Conservation (phyloP, 2,329 filamentous ascomycete genomes). For the Trichoderma sp. region DNA sequence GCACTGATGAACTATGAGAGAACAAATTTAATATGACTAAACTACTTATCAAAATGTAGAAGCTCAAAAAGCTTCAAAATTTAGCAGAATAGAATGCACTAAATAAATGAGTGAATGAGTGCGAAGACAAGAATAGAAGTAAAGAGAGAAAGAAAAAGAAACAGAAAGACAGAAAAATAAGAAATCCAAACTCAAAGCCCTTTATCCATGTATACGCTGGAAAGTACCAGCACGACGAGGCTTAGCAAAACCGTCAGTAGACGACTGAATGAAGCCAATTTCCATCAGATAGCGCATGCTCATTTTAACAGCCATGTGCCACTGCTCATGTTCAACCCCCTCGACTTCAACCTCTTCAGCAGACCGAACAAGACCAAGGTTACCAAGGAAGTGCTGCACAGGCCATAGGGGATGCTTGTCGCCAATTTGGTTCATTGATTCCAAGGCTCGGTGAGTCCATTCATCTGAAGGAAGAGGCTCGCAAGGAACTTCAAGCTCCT, state of each 20-base stretch:
- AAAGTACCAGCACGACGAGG: constrained; percentile 12
- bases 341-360: background rate
- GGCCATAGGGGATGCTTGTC: constrained; percentile 31
- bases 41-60: background rate
- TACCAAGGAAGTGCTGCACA: constrained; percentile 30
- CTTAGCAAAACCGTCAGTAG: constrained; percentile 5
- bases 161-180: background rate
- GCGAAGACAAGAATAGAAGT: background rate
- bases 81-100: background rate
- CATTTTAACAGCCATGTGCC: constrained; percentile 8
- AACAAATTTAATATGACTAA: background rate
- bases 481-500: constrained; percentile 23
- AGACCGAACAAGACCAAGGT: background rate
- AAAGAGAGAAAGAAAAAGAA: background rate
- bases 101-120: background rate
- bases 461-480: constrained; percentile 20
- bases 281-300: constrained; percentile 17
- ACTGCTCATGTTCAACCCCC: background rate
- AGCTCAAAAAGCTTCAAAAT: background rate
- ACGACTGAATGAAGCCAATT: constrained; percentile 15
- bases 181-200: background rate
- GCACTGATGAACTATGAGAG: background rate
- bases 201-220: constrained; percentile 8
- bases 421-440: constrained; percentile 22
- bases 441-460: constrained; percentile 24